Base-by-base conservation (phyloP, 108 stramenopile genomes). In the Stephanodiscus minutulus region DNA sequence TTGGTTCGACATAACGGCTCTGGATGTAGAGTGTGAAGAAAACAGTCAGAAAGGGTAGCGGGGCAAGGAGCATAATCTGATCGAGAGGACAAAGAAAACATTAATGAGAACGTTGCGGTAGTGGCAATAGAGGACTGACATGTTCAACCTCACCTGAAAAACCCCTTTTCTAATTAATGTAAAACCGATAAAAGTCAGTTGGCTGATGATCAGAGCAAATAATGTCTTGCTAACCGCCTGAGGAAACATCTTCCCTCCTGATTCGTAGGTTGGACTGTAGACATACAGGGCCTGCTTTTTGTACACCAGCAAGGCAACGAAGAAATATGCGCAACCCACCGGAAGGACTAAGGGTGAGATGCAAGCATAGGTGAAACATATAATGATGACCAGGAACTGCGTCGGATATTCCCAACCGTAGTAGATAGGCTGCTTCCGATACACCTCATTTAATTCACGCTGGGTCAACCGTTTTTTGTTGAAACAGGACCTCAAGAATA, bases 121-220 rank as follows among this genome's bases (percentile, higher is more conserved):
- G 27, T 31, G 27, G 64, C 49, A 46, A 15, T 31, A 41, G 13
- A 11, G 37, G 37, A 55, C 9, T 54, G 17, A 76, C 24, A 73
- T 33, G 82, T 13, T 10, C 56, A 65, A 55, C 78, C 81, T 73
- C 55, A 75, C 64, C 65, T 82, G 81, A 48, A 76, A 85, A 47
- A 76, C 76, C 36, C 85, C 85, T 48, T 77, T 84, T 68, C 89
- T 73, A 43, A 92, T 92, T 18, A 91, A 50, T 1, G 83, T 67
- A 59, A 92, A 96, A 8, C 91, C 95, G 36, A 93, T 85, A 39
- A 96, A 83, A 36, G 92, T 93, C 64, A 89, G 48, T 61, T 96
- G 95, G 35, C 90, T 87, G 44, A 88, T 89, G n/a, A 84, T 74
- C 49, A 96, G 66, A 31, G 91, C 92, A 41, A 92, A 88, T 13